phyloP scores from a whole-genome alignment of 2,329 filamentous ascomycete genomes.

The Dothideomycetidae sp. region DNA sequence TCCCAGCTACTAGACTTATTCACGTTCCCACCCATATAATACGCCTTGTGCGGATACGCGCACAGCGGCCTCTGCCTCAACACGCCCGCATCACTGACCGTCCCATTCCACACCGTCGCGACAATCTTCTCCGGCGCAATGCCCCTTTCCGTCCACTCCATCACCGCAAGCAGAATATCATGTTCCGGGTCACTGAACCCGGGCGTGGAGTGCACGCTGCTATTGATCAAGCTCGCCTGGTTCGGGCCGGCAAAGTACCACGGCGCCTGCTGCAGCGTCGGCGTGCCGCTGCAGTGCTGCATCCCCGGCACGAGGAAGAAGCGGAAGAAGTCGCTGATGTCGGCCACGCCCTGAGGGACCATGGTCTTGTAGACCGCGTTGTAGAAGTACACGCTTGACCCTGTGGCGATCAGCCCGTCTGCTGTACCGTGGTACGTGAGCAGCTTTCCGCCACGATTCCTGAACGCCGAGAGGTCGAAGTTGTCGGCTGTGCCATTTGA shows the following conservation, averaged over 20 bases:
- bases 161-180: conserved; percentile 23
- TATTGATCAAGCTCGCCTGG: conserved; percentile 18
- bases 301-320: conserved; percentile 33
- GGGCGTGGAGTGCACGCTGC: conserved; percentile 18
- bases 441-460: conserved; percentile 27
- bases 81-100: conserved; percentile 19
- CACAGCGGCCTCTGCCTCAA: conserved; percentile 25
- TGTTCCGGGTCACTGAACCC: conserved; percentile 22
- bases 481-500: conserved; percentile 36
- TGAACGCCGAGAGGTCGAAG: conserved; percentile 35
- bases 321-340: conserved; percentile 28
- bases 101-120: conserved; percentile 24
- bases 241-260: conserved; percentile 32
- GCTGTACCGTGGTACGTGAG: conserved; percentile 32
- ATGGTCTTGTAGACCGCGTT: conserved; percentile 28
- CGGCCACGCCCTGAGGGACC: conserved; percentile 21
- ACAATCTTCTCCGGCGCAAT: conserved; percentile 24
- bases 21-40: conserved; percentile 19
- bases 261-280: conserved; percentile 24
- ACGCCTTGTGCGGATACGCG: conserved; percentile 21
- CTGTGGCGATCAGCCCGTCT: conserved; percentile 35
- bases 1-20: conserved; percentile 20
- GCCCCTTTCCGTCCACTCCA: conserved; percentile 27
- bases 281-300: conserved; percentile 29
- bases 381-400: conserved; percentile 39